These are phyloP conservation scores for Chytriomyces sp. DNA, from an alignment of 192 early-diverging fungal genomes.

Conservation along the genomic window DNA sequence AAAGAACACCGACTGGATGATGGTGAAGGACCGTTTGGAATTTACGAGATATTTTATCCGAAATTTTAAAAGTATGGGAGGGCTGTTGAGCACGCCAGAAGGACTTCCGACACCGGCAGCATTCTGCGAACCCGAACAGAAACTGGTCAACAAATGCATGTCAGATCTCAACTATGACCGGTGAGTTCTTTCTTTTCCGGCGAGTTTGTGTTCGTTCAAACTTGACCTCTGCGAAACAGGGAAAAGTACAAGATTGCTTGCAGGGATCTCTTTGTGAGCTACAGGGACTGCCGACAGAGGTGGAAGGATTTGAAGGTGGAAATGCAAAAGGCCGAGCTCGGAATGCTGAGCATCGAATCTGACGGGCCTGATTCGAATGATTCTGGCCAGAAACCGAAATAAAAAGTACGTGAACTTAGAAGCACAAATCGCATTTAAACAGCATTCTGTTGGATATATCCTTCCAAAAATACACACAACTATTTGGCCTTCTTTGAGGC, in stretches of 20 bases:
- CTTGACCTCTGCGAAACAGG: neutral
- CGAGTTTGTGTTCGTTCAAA: neutral
- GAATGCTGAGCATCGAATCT: neutral
- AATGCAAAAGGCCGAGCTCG: neutral
- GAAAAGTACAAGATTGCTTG: slow-evolving; percentile 12
- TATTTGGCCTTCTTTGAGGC: slow-evolving; percentile 10
- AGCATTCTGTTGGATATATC: neutral
- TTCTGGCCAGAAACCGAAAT: neutral
- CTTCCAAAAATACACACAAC: neutral
- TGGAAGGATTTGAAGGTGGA: slow-evolving; percentile 27
- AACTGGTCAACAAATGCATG: slow-evolving; percentile 32
- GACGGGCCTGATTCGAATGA: no score
- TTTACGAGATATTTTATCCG: no score
- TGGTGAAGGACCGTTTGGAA: no score
- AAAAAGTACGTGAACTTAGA: neutral
- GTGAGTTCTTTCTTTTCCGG: neutral
- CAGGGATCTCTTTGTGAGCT: neutral
- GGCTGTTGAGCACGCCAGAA: slow-evolving; percentile 6
- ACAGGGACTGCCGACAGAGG: slow-evolving; percentile 11
- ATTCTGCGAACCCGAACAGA: neutral
- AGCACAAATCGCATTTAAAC: neutral
- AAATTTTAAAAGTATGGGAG: neutral
- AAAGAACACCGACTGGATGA: no score
- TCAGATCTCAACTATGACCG: slow-evolving; percentile 24
- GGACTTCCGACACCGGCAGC: slow-evolving; percentile 14